phyloP scores from a whole-genome alignment of 2,329 filamentous ascomycete genomes.

The Alternaria burnsii region DNA sequence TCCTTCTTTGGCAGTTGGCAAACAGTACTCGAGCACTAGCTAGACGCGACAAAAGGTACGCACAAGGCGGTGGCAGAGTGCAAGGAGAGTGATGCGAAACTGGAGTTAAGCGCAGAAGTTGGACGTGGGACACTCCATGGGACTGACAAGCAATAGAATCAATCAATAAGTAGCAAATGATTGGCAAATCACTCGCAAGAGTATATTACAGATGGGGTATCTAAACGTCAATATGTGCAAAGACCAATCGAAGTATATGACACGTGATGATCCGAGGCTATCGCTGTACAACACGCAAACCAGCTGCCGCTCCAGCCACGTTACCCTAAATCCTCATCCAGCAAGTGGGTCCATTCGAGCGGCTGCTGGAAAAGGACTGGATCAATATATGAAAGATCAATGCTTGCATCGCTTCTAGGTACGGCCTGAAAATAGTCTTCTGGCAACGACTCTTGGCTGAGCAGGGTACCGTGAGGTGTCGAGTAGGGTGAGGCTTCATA shows the following conservation, averaged over 20 bases:
- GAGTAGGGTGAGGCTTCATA: background rate
- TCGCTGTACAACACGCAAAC: no score
- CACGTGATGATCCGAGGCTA: background rate
- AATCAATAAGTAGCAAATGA: background rate
- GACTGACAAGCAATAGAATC: background rate
- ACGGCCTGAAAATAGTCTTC: background rate
- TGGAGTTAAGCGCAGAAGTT: background rate
- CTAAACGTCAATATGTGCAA: background rate
- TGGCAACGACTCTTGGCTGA: background rate
- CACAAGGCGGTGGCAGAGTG: background rate
- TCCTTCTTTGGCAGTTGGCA: background rate
- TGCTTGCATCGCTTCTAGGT: background rate
- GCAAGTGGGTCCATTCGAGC: background rate
- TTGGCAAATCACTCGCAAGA: background rate
- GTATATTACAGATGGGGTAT: background rate
- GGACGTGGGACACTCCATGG: background rate
- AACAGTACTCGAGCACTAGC: background rate
- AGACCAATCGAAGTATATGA: background rate
- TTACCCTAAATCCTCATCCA: background rate
- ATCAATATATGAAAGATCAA: background rate
- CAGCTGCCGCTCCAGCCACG: background rate
- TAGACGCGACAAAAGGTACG: background rate
- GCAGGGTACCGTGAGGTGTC: background rate
- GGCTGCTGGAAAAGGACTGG: background rate
- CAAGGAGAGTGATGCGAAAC: background rate